These are phyloP conservation scores for Rhodamnia rubescens DNA, from an alignment of 345 rosid genomes.

Conservation along the genomic window DNA sequence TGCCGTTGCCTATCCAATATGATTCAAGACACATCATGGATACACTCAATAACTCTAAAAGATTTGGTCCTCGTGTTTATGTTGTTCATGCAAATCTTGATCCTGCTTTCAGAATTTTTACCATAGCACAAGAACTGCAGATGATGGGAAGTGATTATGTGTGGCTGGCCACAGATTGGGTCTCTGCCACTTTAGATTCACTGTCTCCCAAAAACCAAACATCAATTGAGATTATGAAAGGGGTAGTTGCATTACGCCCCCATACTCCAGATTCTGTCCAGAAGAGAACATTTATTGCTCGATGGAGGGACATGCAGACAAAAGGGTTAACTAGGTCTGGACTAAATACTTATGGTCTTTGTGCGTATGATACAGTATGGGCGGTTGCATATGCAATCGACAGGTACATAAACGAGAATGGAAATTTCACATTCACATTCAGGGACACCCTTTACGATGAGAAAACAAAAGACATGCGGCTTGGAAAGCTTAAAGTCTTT, in stretches of 20 bases:
- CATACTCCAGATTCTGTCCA: slow-evolving; percentile 42
- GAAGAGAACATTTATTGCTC: slow-evolving; percentile 31
- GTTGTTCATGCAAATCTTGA: slow-evolving; percentile 69
- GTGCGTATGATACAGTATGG: slow-evolving; percentile 93
- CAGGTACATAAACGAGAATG: slow-evolving; percentile 30
- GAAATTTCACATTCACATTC: slow-evolving; percentile 48
- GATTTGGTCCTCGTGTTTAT: slow-evolving; percentile 57
- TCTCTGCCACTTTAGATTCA: slow-evolving; percentile 66
- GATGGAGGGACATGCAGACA: slow-evolving; percentile 39
- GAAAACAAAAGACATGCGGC: slow-evolving; percentile 16
- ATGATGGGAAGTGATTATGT: slow-evolving; percentile 64
- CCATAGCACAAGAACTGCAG: slow-evolving; percentile 40
- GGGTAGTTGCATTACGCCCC: slow-evolving; percentile 67
- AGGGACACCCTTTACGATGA: slow-evolving; percentile 16
- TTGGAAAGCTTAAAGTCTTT: slow-evolving; percentile 49
- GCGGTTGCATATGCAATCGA: slow-evolving; percentile 49
- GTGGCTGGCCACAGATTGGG: slow-evolving; percentile 95
- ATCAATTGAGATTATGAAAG: slow-evolving; percentile 28
- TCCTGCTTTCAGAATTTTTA: slow-evolving; percentile 49
- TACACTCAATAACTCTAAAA: slow-evolving; percentile 40
- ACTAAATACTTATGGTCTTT: slow-evolving; percentile 52
- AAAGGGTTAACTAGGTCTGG: slow-evolving; percentile 26
- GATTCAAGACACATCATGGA: slow-evolving; percentile 19
- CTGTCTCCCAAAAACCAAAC: slow-evolving; percentile 15
- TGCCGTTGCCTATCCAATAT: slow-evolving; percentile 34